A percentile compares a stretch with the other conserved stretches of the same genome.
phyloP scores from a whole-genome alignment of 192 early-diverging fungal species.

The Chytriomyces confervae region DNA sequence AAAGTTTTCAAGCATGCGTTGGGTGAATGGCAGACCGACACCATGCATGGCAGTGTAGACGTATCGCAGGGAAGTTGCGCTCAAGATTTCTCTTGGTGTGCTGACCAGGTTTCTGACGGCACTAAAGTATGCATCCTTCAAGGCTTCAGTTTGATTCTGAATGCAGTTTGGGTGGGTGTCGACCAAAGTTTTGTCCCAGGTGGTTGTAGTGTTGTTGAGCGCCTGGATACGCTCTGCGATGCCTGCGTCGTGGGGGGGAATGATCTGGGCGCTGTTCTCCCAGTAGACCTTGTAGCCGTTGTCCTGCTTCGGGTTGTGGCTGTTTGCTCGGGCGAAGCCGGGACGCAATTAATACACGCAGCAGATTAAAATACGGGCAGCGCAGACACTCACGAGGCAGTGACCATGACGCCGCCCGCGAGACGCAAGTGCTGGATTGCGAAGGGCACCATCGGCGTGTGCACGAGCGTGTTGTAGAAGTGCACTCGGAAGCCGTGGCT shows the following conservation, averaged over 20 bases:
- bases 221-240: slow-evolving; percentile 73
- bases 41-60: slow-evolving; percentile 97
- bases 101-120: not conserved
- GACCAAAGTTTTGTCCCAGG: slow-evolving; percentile 72
- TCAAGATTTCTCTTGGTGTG: slow-evolving; percentile 53
- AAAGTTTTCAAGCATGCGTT: slow-evolving; percentile 70
- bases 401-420: slow-evolving; percentile 93
- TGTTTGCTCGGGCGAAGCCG: not conserved
- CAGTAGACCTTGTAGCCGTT: slow-evolving; percentile 84
- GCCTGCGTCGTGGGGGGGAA: slow-evolving; percentile 82
- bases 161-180: slow-evolving; percentile 53
- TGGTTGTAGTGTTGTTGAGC: slow-evolving; percentile 49
- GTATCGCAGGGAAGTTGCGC: slow-evolving; percentile 61
- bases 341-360: not conserved
- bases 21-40: slow-evolving; percentile 81
- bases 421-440: slow-evolving; percentile 75
- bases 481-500: slow-evolving; percentile 75
- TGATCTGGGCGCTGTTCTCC: slow-evolving; percentile 91
- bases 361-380: not conserved
- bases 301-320: slow-evolving; percentile 89
- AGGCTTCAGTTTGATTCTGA: slow-evolving; percentile 59
- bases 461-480: slow-evolving; percentile 74
- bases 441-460: slow-evolving; percentile 91
- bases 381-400: slow-evolving; percentile 66
- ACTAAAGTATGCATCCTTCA: slow-evolving; percentile 77